Conservation (phyloP, 768 basidiomycete species). For the Collybiopsis luxurians region DNA sequence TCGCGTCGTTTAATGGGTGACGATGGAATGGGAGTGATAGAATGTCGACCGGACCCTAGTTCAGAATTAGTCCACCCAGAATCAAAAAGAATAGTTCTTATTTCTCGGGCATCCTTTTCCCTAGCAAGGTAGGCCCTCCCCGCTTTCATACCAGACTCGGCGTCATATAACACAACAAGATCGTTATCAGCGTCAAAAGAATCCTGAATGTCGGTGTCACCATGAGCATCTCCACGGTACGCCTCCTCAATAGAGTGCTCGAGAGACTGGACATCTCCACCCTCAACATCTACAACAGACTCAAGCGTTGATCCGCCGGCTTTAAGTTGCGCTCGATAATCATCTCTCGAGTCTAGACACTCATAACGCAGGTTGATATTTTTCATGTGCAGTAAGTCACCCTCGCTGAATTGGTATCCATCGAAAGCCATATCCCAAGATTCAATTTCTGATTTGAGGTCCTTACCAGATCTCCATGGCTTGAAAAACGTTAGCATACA, state of each 20-base stretch:
- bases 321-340: conserved; percentile 20
- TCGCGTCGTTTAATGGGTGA: background rate
- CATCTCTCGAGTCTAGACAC: conserved; percentile 32
- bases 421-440: conserved; percentile 22
- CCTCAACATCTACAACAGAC: background rate
- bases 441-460: conserved; percentile 15
- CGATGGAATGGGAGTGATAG: background rate
- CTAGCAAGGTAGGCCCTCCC: background rate
- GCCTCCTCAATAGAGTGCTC: background rate
- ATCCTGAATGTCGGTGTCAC: background rate
- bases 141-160: background rate
- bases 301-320: background rate
- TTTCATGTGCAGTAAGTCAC: conserved; percentile 13
- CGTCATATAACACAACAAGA: background rate
- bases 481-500: conserved; percentile 29
- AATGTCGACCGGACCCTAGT: background rate
- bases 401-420: conserved; percentile 12
- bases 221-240: background rate
- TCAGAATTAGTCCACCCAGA: background rate
- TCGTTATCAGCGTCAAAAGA: background rate
- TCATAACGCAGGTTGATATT: conserved; percentile 33
- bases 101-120: background rate
- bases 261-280: background rate
- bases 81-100: background rate
- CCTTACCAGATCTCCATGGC: conserved; percentile 21